phyloP scores from a whole-genome alignment of 2,329 filamentous ascomycete species.

The Aspergillus novofumigatus region DNA sequence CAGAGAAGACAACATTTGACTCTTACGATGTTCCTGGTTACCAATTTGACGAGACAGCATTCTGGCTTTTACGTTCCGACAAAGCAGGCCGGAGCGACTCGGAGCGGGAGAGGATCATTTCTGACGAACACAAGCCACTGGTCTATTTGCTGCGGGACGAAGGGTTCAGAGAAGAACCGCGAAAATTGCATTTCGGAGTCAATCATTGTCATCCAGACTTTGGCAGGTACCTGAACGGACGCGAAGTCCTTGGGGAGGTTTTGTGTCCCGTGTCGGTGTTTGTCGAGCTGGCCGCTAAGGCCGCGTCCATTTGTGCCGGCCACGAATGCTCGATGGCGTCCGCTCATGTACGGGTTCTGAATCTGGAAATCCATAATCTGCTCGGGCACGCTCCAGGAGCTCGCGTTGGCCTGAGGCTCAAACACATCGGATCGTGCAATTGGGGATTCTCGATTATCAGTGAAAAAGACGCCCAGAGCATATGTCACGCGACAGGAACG shows the following conservation, averaged over 20 bases:
- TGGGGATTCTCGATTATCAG: background rate
- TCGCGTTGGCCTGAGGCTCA: background rate
- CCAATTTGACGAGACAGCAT: constrained; percentile 36
- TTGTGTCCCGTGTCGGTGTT: background rate
- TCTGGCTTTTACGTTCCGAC: background rate
- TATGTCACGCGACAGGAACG: background rate
- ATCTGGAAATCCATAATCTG: background rate
- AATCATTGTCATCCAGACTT: background rate
- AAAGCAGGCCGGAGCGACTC: background rate
- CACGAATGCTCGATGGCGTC: background rate
- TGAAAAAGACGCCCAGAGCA: background rate
- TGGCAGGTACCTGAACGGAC: background rate
- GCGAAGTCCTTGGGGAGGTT: background rate
- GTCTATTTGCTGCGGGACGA: background rate
- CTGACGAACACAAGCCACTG: background rate
- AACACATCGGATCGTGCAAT: background rate
- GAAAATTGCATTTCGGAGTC: background rate
- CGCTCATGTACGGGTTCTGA: background rate
- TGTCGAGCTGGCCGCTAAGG: background rate
- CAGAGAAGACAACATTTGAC: constrained; percentile 23
- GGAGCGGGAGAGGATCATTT: background rate
- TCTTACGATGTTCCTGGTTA: constrained; percentile 37
- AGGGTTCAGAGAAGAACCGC: background rate
- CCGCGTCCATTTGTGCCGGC: background rate
- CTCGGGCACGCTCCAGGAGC: background rate